Conservation (phyloP, 148 eudicot genomes). For the Suaeda aralocaspica region DNA sequence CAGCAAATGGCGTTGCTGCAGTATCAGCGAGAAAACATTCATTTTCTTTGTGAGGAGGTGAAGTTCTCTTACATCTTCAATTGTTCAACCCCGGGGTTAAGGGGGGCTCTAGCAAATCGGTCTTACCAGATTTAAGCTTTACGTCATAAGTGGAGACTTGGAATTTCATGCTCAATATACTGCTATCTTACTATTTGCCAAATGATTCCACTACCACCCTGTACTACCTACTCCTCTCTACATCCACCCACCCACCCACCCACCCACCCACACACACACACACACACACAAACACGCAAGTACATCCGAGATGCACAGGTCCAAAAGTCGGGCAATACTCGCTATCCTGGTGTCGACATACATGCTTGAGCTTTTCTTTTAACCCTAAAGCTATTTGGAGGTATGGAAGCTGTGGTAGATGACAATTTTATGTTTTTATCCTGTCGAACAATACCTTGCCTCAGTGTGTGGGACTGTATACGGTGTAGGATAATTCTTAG, state of each 20-base stretch:
- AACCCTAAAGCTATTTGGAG: constrained; percentile 88
- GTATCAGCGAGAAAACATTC: constrained; percentile 94
- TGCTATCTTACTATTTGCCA: neutral
- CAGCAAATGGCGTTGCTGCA: constrained; percentile 99
- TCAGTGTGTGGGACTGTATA: neutral
- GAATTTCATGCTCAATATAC: neutral
- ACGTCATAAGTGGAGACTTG: neutral
- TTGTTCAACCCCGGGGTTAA: neutral
- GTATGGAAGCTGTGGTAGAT: constrained; percentile 30
- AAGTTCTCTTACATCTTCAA: neutral
- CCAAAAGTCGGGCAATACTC: constrained; percentile 77
- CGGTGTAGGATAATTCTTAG: too few species aligned
- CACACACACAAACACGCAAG: too few species aligned
- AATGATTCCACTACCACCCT: neutral
- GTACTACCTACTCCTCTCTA: too few species aligned
- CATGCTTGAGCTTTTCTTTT: constrained; percentile 77
- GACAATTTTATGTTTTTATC: neutral
- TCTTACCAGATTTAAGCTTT: neutral
- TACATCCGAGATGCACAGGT: constrained; percentile 91
- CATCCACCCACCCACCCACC: too few species aligned
- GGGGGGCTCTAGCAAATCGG: neutral
- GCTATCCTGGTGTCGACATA: constrained; percentile 95
- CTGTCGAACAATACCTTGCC: neutral
- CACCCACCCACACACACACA: too few species aligned
- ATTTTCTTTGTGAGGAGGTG: constrained; percentile 98